These are phyloP conservation scores for Globisporangium orthogonon DNA, from an alignment of 352 stramenopile species.

Conservation along the genomic window DNA sequence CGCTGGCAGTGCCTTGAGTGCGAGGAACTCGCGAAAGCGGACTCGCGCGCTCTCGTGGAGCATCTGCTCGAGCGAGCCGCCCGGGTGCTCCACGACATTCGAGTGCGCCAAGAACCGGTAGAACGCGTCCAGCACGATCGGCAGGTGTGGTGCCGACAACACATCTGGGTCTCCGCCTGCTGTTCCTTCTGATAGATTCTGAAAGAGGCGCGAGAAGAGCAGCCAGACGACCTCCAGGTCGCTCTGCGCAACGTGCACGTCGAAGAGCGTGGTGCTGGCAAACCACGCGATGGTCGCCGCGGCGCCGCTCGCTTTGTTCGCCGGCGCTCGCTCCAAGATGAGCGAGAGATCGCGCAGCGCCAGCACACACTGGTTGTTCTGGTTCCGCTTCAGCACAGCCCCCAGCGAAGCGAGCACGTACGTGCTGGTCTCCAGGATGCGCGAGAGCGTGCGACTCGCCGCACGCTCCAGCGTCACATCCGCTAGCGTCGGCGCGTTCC, in stretches of 20 bases:
- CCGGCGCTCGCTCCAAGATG: conserved; percentile 13
- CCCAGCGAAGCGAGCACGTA: conserved; percentile 37
- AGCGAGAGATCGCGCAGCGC: conserved; percentile 37
- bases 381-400: conserved; percentile 39
- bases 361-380: conserved; percentile 48
- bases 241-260: conserved; percentile 32
- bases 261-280: conserved; percentile 25
- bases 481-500: background rate
- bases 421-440: conserved; percentile 26
- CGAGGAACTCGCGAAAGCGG: conserved; percentile 17
- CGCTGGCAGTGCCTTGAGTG: conserved; percentile 12
- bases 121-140: conserved; percentile 31
- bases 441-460: conserved; percentile 1
- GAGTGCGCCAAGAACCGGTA: conserved; percentile 41
- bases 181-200: conserved; percentile 13
- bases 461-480: conserved; percentile 1
- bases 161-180: background rate
- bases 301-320: conserved; percentile 6
- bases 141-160: conserved; percentile 14
- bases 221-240: conserved; percentile 41
- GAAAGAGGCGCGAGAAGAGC: conserved; percentile 23
- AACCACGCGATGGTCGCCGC: conserved; percentile 30
- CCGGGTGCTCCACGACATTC: conserved; percentile 24
- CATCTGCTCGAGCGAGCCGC: conserved; percentile 9
- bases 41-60: conserved; percentile 15